phyloP scores from a whole-genome alignment of 2,329 filamentous ascomycete genomes.

The Nigrospora osmanthi region DNA sequence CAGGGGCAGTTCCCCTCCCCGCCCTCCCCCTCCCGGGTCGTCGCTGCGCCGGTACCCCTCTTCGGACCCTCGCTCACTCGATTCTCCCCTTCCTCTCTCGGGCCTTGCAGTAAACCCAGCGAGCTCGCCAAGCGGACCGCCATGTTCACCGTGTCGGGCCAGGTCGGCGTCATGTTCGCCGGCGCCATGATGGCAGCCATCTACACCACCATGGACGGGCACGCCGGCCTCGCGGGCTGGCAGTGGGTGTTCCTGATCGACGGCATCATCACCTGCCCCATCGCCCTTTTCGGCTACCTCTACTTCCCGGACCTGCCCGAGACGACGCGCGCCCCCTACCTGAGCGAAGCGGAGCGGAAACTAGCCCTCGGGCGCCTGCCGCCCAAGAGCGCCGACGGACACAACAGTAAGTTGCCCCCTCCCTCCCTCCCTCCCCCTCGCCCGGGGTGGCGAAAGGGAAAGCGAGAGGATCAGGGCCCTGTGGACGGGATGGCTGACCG shows the following conservation, averaged over 20 bases:
- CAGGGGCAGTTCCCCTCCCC: too few relatives aligned
- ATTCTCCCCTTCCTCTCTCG: not conserved
- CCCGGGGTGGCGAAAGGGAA: too few relatives aligned
- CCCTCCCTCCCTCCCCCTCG: not conserved
- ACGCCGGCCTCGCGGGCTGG: constrained; percentile 35
- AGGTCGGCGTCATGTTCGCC: constrained; percentile 43
- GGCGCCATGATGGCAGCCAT: constrained; percentile 44
- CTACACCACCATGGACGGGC: constrained; percentile 26
- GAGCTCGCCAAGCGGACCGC: constrained; percentile 42
- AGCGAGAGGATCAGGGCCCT: too few relatives aligned
- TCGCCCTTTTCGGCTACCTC: constrained; percentile 37
- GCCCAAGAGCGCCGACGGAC: not conserved
- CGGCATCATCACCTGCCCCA: constrained; percentile 36
- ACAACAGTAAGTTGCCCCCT: not conserved
- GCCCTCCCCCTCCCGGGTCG: too few relatives aligned
- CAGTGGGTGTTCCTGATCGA: constrained; percentile 32
- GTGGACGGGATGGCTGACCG: too few relatives aligned
- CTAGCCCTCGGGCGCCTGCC: not conserved
- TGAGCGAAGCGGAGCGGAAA: not conserved
- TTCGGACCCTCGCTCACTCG: not conserved
- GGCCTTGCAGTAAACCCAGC: not conserved
- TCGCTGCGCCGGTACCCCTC: too few relatives aligned
- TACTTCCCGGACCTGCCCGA: constrained; percentile 32
- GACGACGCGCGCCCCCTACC: constrained; percentile 28
- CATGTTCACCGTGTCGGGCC: constrained; percentile 41